These are phyloP conservation scores for Murraya paniculata DNA, from an alignment of 345 rosid genomes.

Conservation along the genomic window DNA sequence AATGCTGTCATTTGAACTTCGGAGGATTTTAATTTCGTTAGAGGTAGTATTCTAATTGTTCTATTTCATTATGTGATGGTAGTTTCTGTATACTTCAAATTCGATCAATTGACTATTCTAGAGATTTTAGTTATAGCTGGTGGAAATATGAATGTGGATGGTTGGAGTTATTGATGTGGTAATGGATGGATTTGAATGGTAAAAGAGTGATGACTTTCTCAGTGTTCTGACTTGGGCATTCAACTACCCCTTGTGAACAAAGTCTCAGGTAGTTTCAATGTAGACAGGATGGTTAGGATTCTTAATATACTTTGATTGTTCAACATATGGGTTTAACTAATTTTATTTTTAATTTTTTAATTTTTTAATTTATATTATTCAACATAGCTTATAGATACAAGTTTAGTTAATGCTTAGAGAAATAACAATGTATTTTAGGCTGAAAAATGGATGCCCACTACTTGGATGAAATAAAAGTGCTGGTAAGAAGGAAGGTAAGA, in stretches of 20 bases:
- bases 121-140: neutral
- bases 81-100: neutral
- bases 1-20: conserved; percentile 48
- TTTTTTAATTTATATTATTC: neutral
- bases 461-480: too few relatives aligned
- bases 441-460: too few relatives aligned
- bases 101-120: neutral
- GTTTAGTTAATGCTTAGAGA: neutral
- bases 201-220: neutral
- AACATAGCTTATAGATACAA: neutral
- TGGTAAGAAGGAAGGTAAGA: too few relatives aligned
- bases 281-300: neutral
- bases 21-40: neutral
- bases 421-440: neutral
- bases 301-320: neutral
- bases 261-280: neutral
- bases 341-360: neutral
- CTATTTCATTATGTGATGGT: neutral
- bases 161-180: neutral
- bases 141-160: conserved; percentile 4
- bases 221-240: neutral
- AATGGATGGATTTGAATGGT: neutral
- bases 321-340: neutral
- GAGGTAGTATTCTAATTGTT: neutral
- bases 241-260: neutral